Evolutionary conservation across 208 protist species (phyloP).

Genomic region (Acanthamoeba culbertsoni): DNA sequence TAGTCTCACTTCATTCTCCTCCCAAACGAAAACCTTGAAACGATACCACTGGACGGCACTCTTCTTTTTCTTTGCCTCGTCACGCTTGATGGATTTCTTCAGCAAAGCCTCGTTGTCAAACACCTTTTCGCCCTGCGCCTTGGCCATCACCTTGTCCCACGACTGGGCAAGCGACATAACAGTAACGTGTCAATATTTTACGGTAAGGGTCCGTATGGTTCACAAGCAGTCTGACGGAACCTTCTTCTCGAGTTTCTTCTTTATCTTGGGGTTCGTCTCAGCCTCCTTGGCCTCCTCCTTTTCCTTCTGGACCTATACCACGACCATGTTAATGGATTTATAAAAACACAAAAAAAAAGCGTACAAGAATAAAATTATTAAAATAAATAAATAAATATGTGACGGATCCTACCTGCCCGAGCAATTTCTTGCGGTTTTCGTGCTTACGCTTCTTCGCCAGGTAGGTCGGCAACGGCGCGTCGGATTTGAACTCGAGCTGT

Average conservation of each 20-base stretch:
- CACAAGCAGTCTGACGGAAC: background rate
- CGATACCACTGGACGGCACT: background rate
- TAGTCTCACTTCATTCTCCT: background rate
- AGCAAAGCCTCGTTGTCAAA: background rate
- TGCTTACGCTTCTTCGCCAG: background rate
- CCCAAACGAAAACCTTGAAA: background rate
- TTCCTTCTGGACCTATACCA: background rate
- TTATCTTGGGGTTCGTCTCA: background rate
- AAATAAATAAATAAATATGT: too few species aligned
- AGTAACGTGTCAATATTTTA: too few species aligned
- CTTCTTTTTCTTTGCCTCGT: constrained; percentile 18
- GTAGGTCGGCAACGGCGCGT: background rate
- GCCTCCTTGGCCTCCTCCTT: background rate
- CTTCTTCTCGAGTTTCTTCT: constrained; percentile 39
- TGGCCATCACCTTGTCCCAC: background rate
- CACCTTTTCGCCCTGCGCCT: background rate
- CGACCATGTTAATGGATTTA: too few species aligned
- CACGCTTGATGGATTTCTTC: constrained; percentile 26
- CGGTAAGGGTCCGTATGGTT: too few species aligned
- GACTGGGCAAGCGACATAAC: too few species aligned
- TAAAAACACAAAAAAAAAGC: background rate
- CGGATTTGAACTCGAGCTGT: background rate
- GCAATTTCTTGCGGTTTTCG: background rate
- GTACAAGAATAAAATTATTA: too few species aligned
- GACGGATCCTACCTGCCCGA: background rate